These are phyloP conservation scores for Parasitella parasitica DNA, from an alignment of 371 early-diverging fungal genomes.

Conservation along the genomic window DNA sequence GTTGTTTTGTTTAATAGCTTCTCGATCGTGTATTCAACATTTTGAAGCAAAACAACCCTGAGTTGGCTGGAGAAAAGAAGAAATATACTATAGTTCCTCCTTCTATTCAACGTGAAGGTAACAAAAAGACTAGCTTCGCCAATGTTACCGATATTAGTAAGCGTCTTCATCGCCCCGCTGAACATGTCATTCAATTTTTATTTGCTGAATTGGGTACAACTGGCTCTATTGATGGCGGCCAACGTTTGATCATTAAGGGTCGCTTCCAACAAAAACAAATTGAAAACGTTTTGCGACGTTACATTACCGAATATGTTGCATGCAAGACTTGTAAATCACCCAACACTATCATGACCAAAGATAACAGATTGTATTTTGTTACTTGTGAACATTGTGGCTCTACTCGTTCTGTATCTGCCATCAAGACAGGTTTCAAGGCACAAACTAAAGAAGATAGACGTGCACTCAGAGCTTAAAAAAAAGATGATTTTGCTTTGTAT, in stretches of 20 bases:
- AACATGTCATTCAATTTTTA: constrained; percentile 98
- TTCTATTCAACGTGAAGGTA: constrained; percentile 89
- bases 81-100: constrained; percentile 95
- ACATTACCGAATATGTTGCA: constrained; percentile 99
- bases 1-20: constrained; percentile 55
- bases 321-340: constrained; percentile 99
- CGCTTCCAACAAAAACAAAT: constrained; percentile 99
- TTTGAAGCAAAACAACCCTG: constrained; percentile 93
- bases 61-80: constrained; percentile 89
- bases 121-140: constrained; percentile 94
- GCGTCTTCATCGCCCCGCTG: constrained; percentile 93
- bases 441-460: constrained; percentile 71
- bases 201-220: constrained; percentile 98
- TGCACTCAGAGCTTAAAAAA: constrained; percentile 46
- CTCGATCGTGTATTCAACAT: constrained; percentile 90
- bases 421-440: constrained; percentile 98
- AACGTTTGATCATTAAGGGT: constrained; percentile 97
- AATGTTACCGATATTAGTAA: constrained; percentile 94
- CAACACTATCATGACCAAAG: constrained; percentile 95
- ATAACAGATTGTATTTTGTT: constrained; percentile 97
- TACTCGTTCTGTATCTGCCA: constrained; percentile 94
- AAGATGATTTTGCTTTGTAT: constrained; percentile 6
- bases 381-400: constrained; percentile 99
- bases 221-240: constrained; percentile 95
- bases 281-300: constrained; percentile 97